Conservation (phyloP, 805 yeast genomes). For the Blastobotrys americana region DNA sequence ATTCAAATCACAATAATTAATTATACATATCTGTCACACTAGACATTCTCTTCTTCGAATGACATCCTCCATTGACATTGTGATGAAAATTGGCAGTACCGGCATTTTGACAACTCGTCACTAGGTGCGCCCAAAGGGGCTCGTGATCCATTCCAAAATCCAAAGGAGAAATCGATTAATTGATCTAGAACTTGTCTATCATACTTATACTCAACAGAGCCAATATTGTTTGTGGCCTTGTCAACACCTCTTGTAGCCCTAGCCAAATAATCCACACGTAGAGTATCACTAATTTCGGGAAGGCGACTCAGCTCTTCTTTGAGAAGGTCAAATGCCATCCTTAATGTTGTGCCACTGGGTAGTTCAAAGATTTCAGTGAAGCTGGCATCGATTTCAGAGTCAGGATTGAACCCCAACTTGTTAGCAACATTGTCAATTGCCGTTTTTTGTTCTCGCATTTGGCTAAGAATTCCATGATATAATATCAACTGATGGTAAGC, state of each 20-base stretch:
- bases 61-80: constrained; percentile 17
- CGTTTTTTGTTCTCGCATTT: constrained; percentile 10
- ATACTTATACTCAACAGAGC: constrained; percentile 11
- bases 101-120: constrained; percentile 17
- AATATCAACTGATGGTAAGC: constrained; percentile 31
- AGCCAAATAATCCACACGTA: constrained; percentile 15
- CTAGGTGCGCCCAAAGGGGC: constrained; percentile 18
- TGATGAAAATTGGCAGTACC: constrained; percentile 10
- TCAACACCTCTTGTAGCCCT: constrained; percentile 4
- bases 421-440: constrained; percentile 8
- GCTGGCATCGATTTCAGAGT: constrained; percentile 1
- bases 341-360: neutral
- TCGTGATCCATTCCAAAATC: constrained; percentile 22
- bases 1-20: too few relatives aligned
- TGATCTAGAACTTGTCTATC: constrained; percentile 10
- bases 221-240: constrained; percentile 6
- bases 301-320: neutral
- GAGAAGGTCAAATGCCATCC: neutral
- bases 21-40: too few relatives aligned
- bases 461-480: constrained; percentile 21
- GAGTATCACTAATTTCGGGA: constrained; percentile 4
- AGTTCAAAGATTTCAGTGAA: neutral
- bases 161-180: constrained; percentile 16
- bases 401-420: constrained; percentile 7
- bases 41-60: too few relatives aligned